Evolutionary conservation across 2,329 filamentous ascomycete genomes (phyloP).

Genomic region (Fusarium sp.): DNA sequence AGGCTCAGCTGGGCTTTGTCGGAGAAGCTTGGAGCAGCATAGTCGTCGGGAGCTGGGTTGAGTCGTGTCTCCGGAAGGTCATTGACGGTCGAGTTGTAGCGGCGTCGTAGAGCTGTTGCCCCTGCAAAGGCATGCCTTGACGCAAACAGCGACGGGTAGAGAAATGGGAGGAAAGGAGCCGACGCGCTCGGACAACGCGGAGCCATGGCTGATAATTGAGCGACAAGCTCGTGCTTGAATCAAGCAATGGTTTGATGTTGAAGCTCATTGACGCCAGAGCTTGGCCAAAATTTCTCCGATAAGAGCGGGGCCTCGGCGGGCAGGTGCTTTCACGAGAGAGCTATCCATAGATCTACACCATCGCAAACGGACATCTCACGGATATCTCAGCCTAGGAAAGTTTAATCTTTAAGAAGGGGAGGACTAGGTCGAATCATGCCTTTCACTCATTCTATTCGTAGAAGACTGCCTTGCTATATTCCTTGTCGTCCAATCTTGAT

Average conservation of each 20-base stretch:
- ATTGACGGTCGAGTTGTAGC: slow-evolving; percentile 46
- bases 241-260: slow-evolving; percentile 5
- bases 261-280: slow-evolving; percentile 13
- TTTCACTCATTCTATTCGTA: neutral
- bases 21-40: slow-evolving; percentile 80
- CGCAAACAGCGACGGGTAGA: slow-evolving; percentile 58
- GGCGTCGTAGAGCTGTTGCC: slow-evolving; percentile 24
- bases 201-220: slow-evolving; percentile 38
- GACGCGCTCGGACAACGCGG: slow-evolving; percentile 39
- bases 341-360: neutral
- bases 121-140: slow-evolving; percentile 23
- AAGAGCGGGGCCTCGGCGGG: neutral
- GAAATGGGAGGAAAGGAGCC: slow-evolving; percentile 50
- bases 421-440: neutral
- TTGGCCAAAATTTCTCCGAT: slow-evolving; percentile 24
- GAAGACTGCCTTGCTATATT: neutral
- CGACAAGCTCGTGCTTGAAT: slow-evolving; percentile 6
- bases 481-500: neutral
- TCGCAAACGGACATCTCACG: neutral
- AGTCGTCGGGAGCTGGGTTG: slow-evolving; percentile 84
- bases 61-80: slow-evolving; percentile 65
- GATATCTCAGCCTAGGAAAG: neutral
- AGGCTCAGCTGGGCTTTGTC: slow-evolving; percentile 83
- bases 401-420: neutral
- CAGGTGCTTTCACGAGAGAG: neutral